Percentiles rank a stretch among this genome's conserved stretches.
Conservation (phyloP, 148 eudicot genomes). For the Simmondsia chinensis region DNA sequence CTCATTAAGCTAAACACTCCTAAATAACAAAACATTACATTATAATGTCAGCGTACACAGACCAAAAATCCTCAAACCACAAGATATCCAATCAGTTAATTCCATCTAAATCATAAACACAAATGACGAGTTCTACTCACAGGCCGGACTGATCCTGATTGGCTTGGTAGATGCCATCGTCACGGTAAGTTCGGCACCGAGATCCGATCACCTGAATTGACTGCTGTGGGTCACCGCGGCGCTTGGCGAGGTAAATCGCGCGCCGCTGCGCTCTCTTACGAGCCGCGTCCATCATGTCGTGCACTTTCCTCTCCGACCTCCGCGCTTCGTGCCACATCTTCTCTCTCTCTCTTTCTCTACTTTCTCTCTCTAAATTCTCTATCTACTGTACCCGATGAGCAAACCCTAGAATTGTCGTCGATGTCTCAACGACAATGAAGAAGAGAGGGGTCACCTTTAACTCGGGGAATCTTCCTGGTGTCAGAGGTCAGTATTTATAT, state of each 20-base stretch:
- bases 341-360: slow-evolving; percentile 2
- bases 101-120: no score
- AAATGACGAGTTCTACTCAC: no score
- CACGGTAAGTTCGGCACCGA: slow-evolving; percentile 39
- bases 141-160: slow-evolving; percentile 85
- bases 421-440: background rate
- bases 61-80: no score
- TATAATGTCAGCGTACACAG: no score
- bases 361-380: slow-evolving; percentile 16
- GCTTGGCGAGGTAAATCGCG: slow-evolving; percentile 76
- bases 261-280: slow-evolving; percentile 89
- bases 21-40: no score
- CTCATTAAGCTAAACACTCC: no score
- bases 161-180: slow-evolving; percentile 46
- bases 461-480: no score
- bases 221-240: slow-evolving; percentile 93
- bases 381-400: no score
- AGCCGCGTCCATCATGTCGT: slow-evolving; percentile 97
- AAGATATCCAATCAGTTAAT: no score
- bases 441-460: no score
- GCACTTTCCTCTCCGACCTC: slow-evolving; percentile 95
- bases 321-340: slow-evolving; percentile 99
- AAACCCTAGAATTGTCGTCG: slow-evolving; percentile 12
- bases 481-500: no score
- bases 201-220: slow-evolving; percentile 30